Conservation (phyloP, 2,329 filamentous ascomycete genomes). For the Aspergillus ruber region DNA sequence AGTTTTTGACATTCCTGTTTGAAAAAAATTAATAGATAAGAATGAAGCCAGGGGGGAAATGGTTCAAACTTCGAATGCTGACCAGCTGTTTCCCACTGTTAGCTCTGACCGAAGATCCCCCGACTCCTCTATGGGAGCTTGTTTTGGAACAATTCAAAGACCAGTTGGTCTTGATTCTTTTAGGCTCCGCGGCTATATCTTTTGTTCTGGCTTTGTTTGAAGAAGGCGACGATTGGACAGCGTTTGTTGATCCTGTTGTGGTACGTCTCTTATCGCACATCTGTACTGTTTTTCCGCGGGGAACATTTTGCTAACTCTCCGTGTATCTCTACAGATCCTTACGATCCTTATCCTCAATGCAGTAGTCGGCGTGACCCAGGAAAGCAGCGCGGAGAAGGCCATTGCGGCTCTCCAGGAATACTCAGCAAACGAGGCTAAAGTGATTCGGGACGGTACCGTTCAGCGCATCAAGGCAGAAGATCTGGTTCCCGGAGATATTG, state of each 20-base stretch:
- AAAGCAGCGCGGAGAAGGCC: conserved; percentile 96
- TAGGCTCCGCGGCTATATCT: conserved; percentile 87
- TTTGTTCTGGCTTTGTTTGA: conserved; percentile 92
- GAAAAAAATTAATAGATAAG: too few relatives aligned
- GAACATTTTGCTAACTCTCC: conserved; percentile 11
- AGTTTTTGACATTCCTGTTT: conserved; percentile 9
- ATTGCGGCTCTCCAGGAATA: conserved; percentile 98
- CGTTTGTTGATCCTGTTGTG: conserved; percentile 92
- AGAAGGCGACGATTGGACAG: conserved; percentile 87
- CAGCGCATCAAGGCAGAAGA: conserved; percentile 91
- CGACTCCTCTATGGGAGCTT: conserved; percentile 92
- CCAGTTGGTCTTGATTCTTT: conserved; percentile 89
- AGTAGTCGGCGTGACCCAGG: conserved; percentile 94
- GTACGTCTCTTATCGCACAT: conserved; percentile 50
- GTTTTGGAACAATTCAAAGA: conserved; percentile 99
- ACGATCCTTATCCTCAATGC: conserved; percentile 96
- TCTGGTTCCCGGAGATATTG: conserved; percentile 86
- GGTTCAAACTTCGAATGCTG: background rate
- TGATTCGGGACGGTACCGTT: conserved; percentile 75
- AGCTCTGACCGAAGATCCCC: conserved; percentile 82
- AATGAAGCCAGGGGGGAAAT: too few relatives aligned
- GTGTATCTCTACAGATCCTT: conserved; percentile 59
- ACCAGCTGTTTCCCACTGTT: background rate
- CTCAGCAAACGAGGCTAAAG: conserved; percentile 95
- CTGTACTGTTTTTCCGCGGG: background rate